Conservation (phyloP, 2,329 filamentous ascomycete species). For the Alternaria novae-zelandiae region DNA sequence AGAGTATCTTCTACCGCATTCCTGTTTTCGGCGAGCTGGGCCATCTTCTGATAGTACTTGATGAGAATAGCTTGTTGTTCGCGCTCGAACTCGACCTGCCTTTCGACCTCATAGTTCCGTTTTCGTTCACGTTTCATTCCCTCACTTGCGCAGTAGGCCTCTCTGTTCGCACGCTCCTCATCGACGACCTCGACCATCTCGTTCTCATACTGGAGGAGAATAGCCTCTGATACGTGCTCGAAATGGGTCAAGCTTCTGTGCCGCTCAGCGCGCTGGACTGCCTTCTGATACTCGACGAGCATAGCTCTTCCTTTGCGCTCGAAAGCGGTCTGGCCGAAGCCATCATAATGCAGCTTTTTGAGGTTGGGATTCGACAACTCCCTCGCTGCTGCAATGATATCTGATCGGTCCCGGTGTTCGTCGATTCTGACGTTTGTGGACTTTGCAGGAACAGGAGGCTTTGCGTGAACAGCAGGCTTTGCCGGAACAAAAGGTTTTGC, state of each 20-base stretch:
- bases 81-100: neutral
- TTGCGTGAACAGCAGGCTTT: neutral
- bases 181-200: neutral
- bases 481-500: neutral
- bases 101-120: too few relatives aligned
- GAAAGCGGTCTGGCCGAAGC: neutral
- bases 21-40: neutral
- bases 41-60: neutral
- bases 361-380: accelerated
- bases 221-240: neutral
- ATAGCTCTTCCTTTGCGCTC: neutral
- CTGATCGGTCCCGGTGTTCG: neutral
- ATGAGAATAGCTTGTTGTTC: neutral
- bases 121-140: too few relatives aligned
- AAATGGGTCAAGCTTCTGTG: neutral
- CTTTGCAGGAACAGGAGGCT: neutral
- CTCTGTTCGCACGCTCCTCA: too few relatives aligned
- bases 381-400: neutral
- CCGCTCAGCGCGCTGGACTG: accelerated
- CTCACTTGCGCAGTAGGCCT: too few relatives aligned
- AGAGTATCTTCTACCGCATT: neutral
- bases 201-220: neutral
- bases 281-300: neutral
- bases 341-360: neutral
- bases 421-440: neutral